Evolutionary conservation across 2,329 filamentous ascomycete genomes (phyloP), one percentile per base, ranked within the genome.

Genomic region (Colletotrichum sp.): DNA sequence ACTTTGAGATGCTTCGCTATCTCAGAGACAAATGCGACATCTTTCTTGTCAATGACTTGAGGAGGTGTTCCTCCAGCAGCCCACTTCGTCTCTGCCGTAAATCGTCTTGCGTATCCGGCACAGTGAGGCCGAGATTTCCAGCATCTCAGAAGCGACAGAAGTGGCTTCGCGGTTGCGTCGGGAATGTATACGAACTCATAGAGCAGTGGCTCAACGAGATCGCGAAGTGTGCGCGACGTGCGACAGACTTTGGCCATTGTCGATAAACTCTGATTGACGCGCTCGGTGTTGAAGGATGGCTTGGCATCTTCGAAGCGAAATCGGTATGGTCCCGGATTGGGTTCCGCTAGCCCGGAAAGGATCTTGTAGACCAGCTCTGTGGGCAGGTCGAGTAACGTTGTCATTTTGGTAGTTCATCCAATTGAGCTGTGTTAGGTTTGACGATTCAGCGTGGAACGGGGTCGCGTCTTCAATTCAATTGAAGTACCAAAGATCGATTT

Each of bases 351-450:
- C 18, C 32, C 32, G 34, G 60, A 49, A 9, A 75, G 30, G 52
- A 75, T 68, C 15, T 72, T 32, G 24, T 75, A 21, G 28, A 71
- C 62, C 26, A 75, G 49, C 69, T 75, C 72, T n/a, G 36, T 39
- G 10, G 72, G 72, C 8, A 75, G 72, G n/a, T 39, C 59, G 12
- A 67, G 69, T 18, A 75, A 34, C 6, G 69, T 67, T 13, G 62
- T 55, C 72, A 72, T 74, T 10, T n/a, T 36, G 18, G 39, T 36
- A 16, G 24, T 34, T 44, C 26, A 18, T 34, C 15, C 24, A 10
- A 24, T 65, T 52, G 44, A 52, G 44, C 30, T 15, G n/a, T 34
- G 7, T 10, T 24, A 24, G 18, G n/a, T 52, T 8, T 52, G 44
- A 52, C 44, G n/a, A 52, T 52, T 13, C 44, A 52, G 44, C n/a